Conservation (phyloP, 768 basidiomycete genomes). For the Trametes cingulata region DNA sequence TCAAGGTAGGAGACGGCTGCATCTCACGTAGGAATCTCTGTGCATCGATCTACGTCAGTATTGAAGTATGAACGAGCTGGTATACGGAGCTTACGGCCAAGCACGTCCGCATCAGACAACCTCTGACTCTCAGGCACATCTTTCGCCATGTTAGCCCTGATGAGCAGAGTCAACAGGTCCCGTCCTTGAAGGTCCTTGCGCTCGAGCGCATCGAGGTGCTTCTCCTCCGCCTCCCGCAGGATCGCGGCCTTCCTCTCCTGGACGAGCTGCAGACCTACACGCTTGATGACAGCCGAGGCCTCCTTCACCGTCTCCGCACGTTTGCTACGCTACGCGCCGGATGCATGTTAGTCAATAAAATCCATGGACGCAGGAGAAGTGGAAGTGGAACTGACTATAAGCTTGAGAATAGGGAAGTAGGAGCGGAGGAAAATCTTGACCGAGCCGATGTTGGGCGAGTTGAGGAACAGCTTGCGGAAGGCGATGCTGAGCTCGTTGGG, state of each 20-base stretch:
- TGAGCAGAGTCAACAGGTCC: conserved; percentile 60
- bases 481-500: conserved; percentile 35
- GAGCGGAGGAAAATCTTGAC: neutral
- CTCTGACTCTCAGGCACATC: conserved; percentile 56
- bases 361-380: no score
- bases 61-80: no score
- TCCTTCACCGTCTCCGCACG: neutral
- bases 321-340: neutral
- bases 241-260: conserved; percentile 24
- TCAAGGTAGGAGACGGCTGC: neutral
- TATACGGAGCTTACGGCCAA: conserved; percentile 57
- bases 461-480: conserved; percentile 28
- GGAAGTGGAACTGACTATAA: no score
- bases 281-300: conserved; percentile 24
- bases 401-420: conserved; percentile 25
- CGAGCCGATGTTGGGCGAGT: neutral
- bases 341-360: neutral
- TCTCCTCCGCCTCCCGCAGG: conserved; percentile 12
- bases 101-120: conserved; percentile 63
- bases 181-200: conserved; percentile 38
- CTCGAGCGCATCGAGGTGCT: conserved; percentile 34
- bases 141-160: conserved; percentile 64
- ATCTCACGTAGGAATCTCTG: conserved; percentile 29
- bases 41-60: no score
- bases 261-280: conserved; percentile 32